Evolutionary conservation across 257 asterid species (phyloP), one percentile per base, ranked within the genome.

Genomic region (Ballota nigra): DNA sequence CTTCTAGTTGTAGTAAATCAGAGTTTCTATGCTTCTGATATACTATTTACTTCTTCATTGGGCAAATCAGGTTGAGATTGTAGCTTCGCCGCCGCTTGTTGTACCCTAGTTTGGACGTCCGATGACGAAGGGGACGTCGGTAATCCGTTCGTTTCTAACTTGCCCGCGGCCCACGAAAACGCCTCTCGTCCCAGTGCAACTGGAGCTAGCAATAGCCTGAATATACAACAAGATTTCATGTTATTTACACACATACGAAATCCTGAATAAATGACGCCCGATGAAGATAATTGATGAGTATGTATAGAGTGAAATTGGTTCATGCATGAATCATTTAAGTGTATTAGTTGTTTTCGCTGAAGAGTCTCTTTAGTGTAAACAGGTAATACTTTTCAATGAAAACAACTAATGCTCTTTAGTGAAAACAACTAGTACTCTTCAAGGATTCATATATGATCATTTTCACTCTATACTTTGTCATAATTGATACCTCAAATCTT

Each of bases 11-110:
- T n/a, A n/a, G 19, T 19, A 38, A 53, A 45, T 23, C 19, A 28
- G 43, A 22, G 28, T 41, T 61, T 57, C 78, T 83, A 88, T 45
- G 95, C 97, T 87, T 87, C 91, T n/a, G 98, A 85, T 58, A 80
- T 76, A 77, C 53, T 45, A 47, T 47, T 47, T 47, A 83, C 73
- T 69, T 83, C 88, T 66, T 83, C 90, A 16, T 68, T 85, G 63
- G 78, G 61, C 1, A 72, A 70, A 52, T 78, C 96, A 8, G 86
- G 98, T 65, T 87, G 95, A 45, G 98, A 88, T 82, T 92, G 92
- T 20, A 87, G 97, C 89, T 90, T 92, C 16, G 98, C 98, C 29
- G 97, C 98, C 59, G 98, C 98, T 75, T 90, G 98, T 80, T 90
- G 70, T 59, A 92, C 98, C 82, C 97, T 78, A 87, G 77, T 90